A percentile compares a stretch with the other conserved stretches of the same genome.
These are phyloP conservation scores for Bipolaris sorokiniana DNA, from an alignment of 2,329 filamentous ascomycete species.

Conservation along the genomic window DNA sequence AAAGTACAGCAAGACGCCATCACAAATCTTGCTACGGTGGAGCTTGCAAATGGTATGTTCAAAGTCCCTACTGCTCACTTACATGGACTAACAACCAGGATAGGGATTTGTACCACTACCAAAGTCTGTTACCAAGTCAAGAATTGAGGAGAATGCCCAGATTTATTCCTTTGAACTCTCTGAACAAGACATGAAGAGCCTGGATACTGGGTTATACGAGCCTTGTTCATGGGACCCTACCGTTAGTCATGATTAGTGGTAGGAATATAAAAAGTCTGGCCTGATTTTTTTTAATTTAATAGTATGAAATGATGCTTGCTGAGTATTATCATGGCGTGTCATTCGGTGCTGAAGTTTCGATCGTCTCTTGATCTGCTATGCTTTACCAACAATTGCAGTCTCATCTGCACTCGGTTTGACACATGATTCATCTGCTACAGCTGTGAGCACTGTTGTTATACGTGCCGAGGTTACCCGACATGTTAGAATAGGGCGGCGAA, in stretches of 20 bases:
- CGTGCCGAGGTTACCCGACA: constrained; percentile 1
- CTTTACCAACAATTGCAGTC: background rate
- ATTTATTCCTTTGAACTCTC: constrained; percentile 67
- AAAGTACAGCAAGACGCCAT: constrained; percentile 64
- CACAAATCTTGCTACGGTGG: constrained; percentile 67
- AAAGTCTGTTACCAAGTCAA: constrained; percentile 64
- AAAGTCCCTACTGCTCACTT: too few species aligned
- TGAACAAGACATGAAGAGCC: constrained; percentile 62
- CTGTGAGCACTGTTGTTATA: background rate
- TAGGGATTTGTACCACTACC: constrained; percentile 67
- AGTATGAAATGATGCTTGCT: background rate
- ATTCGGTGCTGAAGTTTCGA: too few species aligned
- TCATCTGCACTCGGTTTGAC: background rate
- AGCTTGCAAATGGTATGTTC: constrained; percentile 52
- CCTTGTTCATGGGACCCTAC: constrained; percentile 67
- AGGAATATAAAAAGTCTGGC: background rate
- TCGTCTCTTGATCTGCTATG: background rate
- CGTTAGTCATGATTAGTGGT: constrained; percentile 46
- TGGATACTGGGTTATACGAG: constrained; percentile 62
- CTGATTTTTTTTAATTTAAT: background rate
- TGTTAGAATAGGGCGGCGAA: background rate
- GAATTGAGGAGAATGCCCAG: constrained; percentile 66
- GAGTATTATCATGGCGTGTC: background rate
- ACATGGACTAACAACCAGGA: background rate
- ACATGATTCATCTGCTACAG: background rate